These are phyloP conservation scores for Nyssa sinensis DNA, from an alignment of 148 eudicot genomes.

Conservation along the genomic window DNA sequence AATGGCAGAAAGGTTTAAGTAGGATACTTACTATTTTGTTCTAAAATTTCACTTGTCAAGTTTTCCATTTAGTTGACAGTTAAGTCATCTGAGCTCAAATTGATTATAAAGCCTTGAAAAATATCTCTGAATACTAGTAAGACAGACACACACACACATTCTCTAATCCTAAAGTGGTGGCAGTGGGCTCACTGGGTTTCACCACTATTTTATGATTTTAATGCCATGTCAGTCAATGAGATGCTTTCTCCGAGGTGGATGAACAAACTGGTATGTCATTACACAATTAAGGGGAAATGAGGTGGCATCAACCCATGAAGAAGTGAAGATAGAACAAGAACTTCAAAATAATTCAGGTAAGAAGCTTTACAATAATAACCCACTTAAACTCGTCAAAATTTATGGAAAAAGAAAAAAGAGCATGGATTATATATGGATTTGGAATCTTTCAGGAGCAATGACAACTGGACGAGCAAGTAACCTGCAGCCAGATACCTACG, in stretches of 20 bases:
- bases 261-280: slow-evolving; percentile 8
- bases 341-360: slow-evolving; percentile 38
- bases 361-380: neutral
- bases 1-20: neutral
- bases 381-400: neutral
- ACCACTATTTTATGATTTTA: slow-evolving; percentile 14
- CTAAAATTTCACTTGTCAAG: no score
- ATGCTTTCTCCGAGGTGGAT: slow-evolving; percentile 14
- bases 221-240: slow-evolving; percentile 17
- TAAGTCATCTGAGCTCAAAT: neutral
- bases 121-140: neutral
- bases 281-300: neutral
- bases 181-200: slow-evolving; percentile 23
- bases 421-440: neutral
- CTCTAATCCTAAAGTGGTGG: slow-evolving; percentile 20
- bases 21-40: no score
- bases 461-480: slow-evolving; percentile 34
- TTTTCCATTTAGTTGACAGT: no score
- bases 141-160: no score
- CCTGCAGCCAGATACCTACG: slow-evolving; percentile 32
- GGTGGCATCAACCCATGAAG: no score
- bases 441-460: slow-evolving; percentile 31
- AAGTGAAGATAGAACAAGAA: neutral
- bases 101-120: no score
- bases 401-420: neutral